Base-by-base conservation (phyloP, 768 basidiomycete genomes). In the Podaxis rugospora region DNA sequence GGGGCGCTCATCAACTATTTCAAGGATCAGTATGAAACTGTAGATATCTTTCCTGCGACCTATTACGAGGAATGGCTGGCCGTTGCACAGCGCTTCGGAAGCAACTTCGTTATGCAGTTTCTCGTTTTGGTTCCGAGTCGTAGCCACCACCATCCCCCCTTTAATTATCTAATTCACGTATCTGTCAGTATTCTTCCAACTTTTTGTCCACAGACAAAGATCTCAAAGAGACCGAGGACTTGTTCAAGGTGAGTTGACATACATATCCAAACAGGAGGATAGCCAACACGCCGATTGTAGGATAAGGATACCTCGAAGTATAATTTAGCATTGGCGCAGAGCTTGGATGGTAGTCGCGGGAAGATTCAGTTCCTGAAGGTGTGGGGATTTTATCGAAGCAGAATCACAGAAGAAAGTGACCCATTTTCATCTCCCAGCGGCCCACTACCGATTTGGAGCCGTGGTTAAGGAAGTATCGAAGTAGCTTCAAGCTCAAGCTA, bases 291-390 rank as follows among this genome's bases (percentile, higher is more conserved):
- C 69, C 59, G 25, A 49, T 37, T 61, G 25, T 62, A 88, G 85
- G 78, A 78, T 68, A 88, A 85, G 73, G 85, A 91, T 71, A 84
- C 79, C 5, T 84, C 86, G 55, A 89, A 87, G 71, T 92, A 84
- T 74, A 75, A 79, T 65, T 76, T 88, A 69, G 75, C 79, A 1
- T 75, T 93, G 47, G 77, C 81, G 1, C 91, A 93, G 69, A 79
- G 82, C 4, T 66, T 92, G 66, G 93, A 94, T 66, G 78, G 78
- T 1, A 84, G 93, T 65, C 77, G 79, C 5, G 80, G 88, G 1
- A 81, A 81, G 40, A 75, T 78, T 10, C 80, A 79, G 16, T 90
- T 84, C 78, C 77, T 92, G 40, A 76, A 86, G 76, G 88, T 88
- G 65, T 62, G 76, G 63, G 3, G 3, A 21, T 42, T 14, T 14